These are phyloP conservation scores for Roridomyces roridus DNA, from an alignment of 768 basidiomycete species.

Conservation along the genomic window DNA sequence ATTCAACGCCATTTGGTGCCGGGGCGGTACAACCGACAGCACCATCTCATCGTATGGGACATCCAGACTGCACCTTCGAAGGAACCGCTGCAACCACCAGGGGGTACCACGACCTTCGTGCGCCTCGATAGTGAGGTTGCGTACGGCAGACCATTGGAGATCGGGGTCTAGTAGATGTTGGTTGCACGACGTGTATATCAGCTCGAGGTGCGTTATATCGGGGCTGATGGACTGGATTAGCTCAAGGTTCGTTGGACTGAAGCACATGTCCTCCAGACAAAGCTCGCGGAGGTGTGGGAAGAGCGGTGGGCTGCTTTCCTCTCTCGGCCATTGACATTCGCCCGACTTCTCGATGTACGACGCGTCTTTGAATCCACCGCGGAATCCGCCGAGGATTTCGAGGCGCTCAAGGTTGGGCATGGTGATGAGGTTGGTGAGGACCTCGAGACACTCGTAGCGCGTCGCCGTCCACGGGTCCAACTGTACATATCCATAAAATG, in stretches of 20 bases:
- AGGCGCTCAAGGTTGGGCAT: constrained; percentile 2
- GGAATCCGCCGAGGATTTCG: neutral
- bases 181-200: neutral
- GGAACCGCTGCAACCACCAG: no score
- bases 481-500: neutral
- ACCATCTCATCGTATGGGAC: no score
- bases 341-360: neutral
- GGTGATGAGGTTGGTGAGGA: neutral
- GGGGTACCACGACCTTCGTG: neutral
- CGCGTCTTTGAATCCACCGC: no score
- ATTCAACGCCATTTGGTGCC: no score
- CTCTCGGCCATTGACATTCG: neutral
- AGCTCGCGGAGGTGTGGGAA: neutral
- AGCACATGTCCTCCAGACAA: constrained; percentile 1
- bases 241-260: neutral
- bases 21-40: no score
- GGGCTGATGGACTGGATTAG: neutral
- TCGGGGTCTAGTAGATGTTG: neutral
- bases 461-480: neutral
- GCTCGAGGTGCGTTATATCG: neutral
- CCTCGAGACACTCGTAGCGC: no score
- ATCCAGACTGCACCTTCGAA: no score
- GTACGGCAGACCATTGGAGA: neutral
- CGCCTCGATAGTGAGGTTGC: neutral
- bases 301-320: neutral